phyloP scores from a whole-genome alignment of 2,329 filamentous ascomycete genomes.

The Talaromyces rugulosus region DNA sequence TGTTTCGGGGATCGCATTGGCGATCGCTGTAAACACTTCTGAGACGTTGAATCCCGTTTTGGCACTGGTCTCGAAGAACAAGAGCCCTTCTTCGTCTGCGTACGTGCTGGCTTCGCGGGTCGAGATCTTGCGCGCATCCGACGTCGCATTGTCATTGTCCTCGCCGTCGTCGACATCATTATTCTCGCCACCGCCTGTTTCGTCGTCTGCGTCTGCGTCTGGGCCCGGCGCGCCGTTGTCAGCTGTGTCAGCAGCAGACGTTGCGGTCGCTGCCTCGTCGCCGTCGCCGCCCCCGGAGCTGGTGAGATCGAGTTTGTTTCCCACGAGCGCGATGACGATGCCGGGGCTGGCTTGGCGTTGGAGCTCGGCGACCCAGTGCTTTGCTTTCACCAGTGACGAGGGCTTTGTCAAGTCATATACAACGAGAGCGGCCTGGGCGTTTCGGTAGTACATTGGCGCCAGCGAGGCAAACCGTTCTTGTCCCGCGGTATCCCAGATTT shows the following conservation, averaged over 20 bases:
- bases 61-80: slow-evolving; percentile 98
- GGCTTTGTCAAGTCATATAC: slow-evolving; percentile 98
- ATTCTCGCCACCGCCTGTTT: slow-evolving; percentile 30
- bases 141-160: slow-evolving; percentile 58
- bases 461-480: slow-evolving; percentile 96
- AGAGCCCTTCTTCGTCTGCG: slow-evolving; percentile 85
- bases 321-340: slow-evolving; percentile 94
- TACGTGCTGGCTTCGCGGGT: slow-evolving; percentile 90
- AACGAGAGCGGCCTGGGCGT: slow-evolving; percentile 93
- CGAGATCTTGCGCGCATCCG: slow-evolving; percentile 79
- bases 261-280: slow-evolving; percentile 21
- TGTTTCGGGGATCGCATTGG: slow-evolving; percentile 95
- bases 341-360: slow-evolving; percentile 93
- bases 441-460: slow-evolving; percentile 99
- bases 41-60: slow-evolving; percentile 94
- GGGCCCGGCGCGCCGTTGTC: slow-evolving; percentile 32
- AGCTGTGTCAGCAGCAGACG: slow-evolving; percentile 20
- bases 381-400: slow-evolving; percentile 90
- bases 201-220: slow-evolving; percentile 32
- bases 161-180: slow-evolving; percentile 32
- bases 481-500: slow-evolving; percentile 98
- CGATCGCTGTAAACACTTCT: slow-evolving; percentile 96
- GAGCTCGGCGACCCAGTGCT: slow-evolving; percentile 97
- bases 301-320: slow-evolving; percentile 92
- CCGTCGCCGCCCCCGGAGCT: slow-evolving; percentile 49